phyloP scores from a whole-genome alignment of 164 flowering plant genomes.

The Tinospora cordifolia region DNA sequence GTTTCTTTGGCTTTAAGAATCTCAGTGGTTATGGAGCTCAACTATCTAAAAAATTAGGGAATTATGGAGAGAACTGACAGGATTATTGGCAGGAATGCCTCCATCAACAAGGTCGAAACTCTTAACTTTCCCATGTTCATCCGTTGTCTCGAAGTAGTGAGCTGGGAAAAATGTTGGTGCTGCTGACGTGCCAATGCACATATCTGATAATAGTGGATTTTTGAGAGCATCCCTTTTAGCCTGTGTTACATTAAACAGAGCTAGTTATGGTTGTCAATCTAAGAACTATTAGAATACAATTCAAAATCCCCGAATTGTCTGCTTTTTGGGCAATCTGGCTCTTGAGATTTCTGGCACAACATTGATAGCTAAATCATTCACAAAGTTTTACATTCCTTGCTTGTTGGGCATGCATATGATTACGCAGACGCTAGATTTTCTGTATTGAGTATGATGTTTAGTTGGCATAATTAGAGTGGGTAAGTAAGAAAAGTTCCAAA shows the following conservation, averaged over 20 bases:
- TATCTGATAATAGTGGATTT: slow-evolving; percentile 19
- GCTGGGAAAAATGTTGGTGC: slow-evolving; percentile 28
- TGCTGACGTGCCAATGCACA: slow-evolving; percentile 25
- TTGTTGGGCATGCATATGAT: no score
- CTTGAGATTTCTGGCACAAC: no score
- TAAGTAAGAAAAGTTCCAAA: neutral
- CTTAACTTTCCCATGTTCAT: neutral
- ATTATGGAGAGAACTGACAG: slow-evolving; percentile 11
- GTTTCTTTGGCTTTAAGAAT: neutral
- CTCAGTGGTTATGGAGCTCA: neutral
- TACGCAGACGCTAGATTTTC: no score
- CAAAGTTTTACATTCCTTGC: no score
- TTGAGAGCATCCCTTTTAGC: slow-evolving; percentile 6
- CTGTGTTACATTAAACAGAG: slow-evolving; percentile 2
- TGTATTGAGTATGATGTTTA: no score
- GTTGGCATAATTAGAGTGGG: no score
- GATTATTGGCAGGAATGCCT: slow-evolving; percentile 26
- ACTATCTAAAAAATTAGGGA: neutral
- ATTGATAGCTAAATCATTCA: no score
- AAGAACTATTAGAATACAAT: no score
- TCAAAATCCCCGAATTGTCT: no score
- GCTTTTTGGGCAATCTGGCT: no score
- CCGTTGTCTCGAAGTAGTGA: slow-evolving; percentile 19
- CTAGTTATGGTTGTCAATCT: neutral
- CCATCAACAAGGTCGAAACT: slow-evolving; percentile 27